Evolutionary conservation across 805 yeast genomes (phyloP), one percentile per base, ranked within the genome.

Genomic region (Dipodascus geniculatus): DNA sequence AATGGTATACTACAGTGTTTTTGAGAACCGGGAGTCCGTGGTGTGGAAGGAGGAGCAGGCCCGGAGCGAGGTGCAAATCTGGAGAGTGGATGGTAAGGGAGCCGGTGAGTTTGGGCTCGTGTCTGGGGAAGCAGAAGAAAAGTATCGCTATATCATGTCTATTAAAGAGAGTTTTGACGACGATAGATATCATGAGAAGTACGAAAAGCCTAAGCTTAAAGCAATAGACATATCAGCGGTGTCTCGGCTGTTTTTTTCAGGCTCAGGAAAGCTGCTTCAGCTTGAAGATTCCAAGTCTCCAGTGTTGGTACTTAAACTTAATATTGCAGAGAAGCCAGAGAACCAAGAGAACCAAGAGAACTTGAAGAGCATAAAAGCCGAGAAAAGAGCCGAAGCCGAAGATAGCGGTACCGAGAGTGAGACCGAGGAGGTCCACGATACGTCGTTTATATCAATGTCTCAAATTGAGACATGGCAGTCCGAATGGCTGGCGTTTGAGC

Each of bases 31-130:
- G 47, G 63, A 63, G 17, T 74, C 77, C 52, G 74, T 85, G 1
- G 72, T 78, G 1, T 86, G 95, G 95, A 83, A 82, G 58, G 95
- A 86, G 58, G 82, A 81, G 50, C 77, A 72, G 66, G 82, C 87
- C 17, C 74, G 79, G 53, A 77, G 83, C 33, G 61, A 65, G 53
- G 77, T 80, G 0, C 67, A 66, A 35, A 59, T 85, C 2, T 59
- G 61, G 53, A 63, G 78, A 23, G 53, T 63, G 1, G 55, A 57
- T 14, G 57, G 55, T 16, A 44, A 51, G 14, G 49, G 48, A 1
- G n/a, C 28, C 22, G 47, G 31, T 16, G 31, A 49, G 42, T 59
- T 51, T 3, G 44, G 44, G 6, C 8, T 38, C 14, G 16, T 6
- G 6, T 6, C 6, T 8, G 22, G 9, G 19, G 49, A 47, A 22